phyloP scores from a whole-genome alignment of 495 filamentous ascomycete genomes.

The Tuber microsphaerosporum region DNA sequence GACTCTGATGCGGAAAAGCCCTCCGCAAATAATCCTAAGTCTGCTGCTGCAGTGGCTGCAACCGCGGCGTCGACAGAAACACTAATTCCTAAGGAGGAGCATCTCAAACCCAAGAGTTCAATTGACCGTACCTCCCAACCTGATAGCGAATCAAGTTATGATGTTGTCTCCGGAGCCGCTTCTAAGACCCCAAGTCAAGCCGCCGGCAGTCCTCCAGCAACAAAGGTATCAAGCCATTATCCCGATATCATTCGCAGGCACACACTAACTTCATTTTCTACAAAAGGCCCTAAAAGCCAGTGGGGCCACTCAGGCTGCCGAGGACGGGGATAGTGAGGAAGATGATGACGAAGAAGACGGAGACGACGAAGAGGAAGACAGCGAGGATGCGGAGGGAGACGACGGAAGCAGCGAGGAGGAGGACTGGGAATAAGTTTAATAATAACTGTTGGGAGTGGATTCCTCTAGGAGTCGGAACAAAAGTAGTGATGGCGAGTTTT shows the following conservation, averaged over 20 bases:
- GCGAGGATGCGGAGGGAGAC: slow-evolving; percentile 17
- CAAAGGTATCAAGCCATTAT: slow-evolving; percentile 20
- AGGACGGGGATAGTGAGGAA: slow-evolving; percentile 15
- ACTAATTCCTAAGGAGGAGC: slow-evolving; percentile 24
- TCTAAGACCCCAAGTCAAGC: slow-evolving; percentile 34
- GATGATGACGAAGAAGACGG: slow-evolving; percentile 3
- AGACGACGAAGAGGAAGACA: slow-evolving; percentile 10
- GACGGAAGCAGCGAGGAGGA: slow-evolving; percentile 30
- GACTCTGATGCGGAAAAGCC: slow-evolving; percentile 26
- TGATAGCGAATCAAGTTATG: slow-evolving; percentile 41
- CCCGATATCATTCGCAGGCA: neutral
- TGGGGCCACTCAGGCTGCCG: slow-evolving; percentile 5
- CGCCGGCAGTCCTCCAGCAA: slow-evolving; percentile 27
- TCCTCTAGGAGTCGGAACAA: neutral
- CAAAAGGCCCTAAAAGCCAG: slow-evolving; percentile 1
- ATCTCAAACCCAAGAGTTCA: slow-evolving; percentile 30
- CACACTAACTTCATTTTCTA: neutral
- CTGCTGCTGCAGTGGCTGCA: neutral
- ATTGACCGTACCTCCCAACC: slow-evolving; percentile 34
- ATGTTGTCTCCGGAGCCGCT: slow-evolving; percentile 39
- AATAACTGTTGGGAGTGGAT: neutral
- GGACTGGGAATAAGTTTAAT: slow-evolving; percentile 28
- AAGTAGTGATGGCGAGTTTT: neutral
- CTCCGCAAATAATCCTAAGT: slow-evolving; percentile 4
- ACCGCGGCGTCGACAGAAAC: slow-evolving; percentile 35